Base-by-base conservation (phyloP, 352 stramenopile species). In the Globisporangium paddicum region DNA sequence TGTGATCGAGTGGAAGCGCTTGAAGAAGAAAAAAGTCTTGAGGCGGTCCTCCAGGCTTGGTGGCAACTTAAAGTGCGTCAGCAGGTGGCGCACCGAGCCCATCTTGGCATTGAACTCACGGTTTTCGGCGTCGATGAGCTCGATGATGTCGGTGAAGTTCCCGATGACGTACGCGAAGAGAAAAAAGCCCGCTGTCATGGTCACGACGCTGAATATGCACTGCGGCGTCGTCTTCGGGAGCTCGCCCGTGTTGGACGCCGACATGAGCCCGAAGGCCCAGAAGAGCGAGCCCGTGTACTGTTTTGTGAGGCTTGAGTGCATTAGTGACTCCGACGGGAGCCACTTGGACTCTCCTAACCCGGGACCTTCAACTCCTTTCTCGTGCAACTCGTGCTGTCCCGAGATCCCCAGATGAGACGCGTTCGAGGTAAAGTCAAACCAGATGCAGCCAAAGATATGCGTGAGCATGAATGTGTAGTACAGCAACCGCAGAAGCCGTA, bases 1-100 rank as follows among this genome's bases (percentile, higher is more conserved):
- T 0, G 75, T 81, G 58, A 81, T 86, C 3, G 68, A 73, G 55
- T 86, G 75, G 47, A 73, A 86, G 14, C 71, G 69, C 26, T 71
- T 51, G 62, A 82, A 86, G 38, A 75, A 73, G 52, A 71, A 82
- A 57, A 66, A 82, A 2, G 71, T 75, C 47, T 77, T 75, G 25
- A 86, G 60, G 0, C 62, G 59, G n/a, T 71, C 58, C 56, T 72
- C 45, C 7, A 81, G 63, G 3, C 55, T 46, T 18, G 52, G 48
- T 0, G 73, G 70, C 0, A 82, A 60, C 9, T 63, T 48, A 28
- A 82, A 86, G 46, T 81, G 73, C 2, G 63, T 30, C 9, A 77
- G 47, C 1, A 86, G 48, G 26, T 75, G 63, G 6, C 75, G 71
- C 5, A 81, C 45, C 3, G 67, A 75, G 2, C 69, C 68, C 11